Evolutionary conservation across 2,329 filamentous ascomycete genomes (phyloP).

Genomic region (Colletotrichum noveboracense): DNA sequence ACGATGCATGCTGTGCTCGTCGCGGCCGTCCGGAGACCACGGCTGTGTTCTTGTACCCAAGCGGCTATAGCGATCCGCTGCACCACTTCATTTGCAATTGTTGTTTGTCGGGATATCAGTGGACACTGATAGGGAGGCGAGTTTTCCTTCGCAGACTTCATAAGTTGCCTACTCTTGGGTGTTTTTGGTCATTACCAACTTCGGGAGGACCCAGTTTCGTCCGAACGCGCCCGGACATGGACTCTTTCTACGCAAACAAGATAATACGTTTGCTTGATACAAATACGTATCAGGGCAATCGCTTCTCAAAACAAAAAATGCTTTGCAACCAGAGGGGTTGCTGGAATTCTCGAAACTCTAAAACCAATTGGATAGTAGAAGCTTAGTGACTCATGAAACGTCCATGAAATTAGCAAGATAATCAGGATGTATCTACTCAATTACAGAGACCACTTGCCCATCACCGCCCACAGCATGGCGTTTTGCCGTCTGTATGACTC

Average conservation of each 20-base stretch:
- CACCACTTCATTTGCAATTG: background rate
- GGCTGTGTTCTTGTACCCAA: background rate
- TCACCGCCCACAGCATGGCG: background rate
- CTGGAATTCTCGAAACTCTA: background rate
- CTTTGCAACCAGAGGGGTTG: background rate
- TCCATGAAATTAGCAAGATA: background rate
- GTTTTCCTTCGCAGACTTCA: background rate
- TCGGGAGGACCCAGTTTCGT: background rate
- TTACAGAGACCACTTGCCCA: background rate
- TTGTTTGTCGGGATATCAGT: background rate
- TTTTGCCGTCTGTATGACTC: background rate
- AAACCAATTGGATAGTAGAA: background rate
- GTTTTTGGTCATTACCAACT: background rate
- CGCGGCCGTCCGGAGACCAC: background rate
- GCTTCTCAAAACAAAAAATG: background rate
- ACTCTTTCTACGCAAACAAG: no score
- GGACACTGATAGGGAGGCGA: background rate
- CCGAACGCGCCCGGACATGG: background rate
- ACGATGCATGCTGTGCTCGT: background rate
- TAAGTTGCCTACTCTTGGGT: background rate
- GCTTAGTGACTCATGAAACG: background rate
- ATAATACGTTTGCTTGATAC: background rate
- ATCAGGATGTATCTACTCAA: background rate
- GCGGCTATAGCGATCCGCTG: background rate
- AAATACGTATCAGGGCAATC: background rate